Evolutionary conservation across 2,329 filamentous ascomycete genomes (phyloP).

Genomic region (Fusarium succisae): DNA sequence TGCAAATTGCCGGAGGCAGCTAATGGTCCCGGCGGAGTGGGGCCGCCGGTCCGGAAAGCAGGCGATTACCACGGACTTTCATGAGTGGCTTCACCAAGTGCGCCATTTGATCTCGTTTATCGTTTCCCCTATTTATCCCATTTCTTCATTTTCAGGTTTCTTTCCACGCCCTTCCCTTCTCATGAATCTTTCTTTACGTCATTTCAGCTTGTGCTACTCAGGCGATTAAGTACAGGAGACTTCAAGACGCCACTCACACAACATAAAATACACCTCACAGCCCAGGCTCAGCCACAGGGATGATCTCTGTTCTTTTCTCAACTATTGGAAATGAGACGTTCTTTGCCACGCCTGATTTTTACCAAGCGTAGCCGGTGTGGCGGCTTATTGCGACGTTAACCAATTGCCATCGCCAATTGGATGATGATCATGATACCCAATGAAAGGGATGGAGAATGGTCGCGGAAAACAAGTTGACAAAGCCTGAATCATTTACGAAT

Average conservation of each 20-base stretch:
- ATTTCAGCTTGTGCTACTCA: not conserved
- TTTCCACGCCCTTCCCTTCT: not conserved
- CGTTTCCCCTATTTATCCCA: not conserved
- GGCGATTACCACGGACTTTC: not conserved
- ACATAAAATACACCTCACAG: not conserved
- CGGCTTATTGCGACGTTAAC: not conserved
- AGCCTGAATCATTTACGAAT: slow-evolving; percentile 5
- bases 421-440: not conserved
- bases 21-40: not conserved
- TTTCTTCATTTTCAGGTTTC: not conserved
- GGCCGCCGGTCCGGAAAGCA: not conserved
- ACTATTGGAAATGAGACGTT: not conserved
- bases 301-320: not conserved
- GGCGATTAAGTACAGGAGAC: not conserved
- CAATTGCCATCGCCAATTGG: not conserved
- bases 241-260: not conserved
- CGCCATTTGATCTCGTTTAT: not conserved
- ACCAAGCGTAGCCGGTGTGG: not conserved
- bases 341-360: not conserved
- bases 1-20: not conserved
- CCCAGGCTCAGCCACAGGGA: not conserved
- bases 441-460: not conserved
- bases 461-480: not conserved
- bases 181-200: not conserved
- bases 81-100: not conserved